phyloP scores from a whole-genome alignment of 345 rosid genomes.

The Turritis glabra region DNA sequence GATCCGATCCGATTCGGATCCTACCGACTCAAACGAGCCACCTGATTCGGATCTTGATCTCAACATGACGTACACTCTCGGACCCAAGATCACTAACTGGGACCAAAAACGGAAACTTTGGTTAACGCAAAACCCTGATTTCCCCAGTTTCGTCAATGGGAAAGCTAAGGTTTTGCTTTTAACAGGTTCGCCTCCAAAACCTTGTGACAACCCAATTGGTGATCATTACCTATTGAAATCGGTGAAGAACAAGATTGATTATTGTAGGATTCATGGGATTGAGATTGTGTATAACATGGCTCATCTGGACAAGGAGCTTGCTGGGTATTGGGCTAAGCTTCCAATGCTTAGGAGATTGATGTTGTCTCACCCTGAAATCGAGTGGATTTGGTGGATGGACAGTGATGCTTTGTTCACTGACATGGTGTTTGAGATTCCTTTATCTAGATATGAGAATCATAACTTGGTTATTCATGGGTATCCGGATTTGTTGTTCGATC shows the following conservation, averaged over 20 bases:
- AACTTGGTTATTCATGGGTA: slow-evolving; percentile 92
- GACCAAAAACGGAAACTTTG: slow-evolving; percentile 65
- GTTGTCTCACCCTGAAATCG: slow-evolving; percentile 90
- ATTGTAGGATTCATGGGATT: slow-evolving; percentile 94
- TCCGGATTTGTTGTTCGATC: slow-evolving; percentile 79
- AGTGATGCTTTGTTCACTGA: slow-evolving; percentile 97
- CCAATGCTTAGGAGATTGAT: slow-evolving; percentile 86
- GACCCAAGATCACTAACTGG: slow-evolving; percentile 74
- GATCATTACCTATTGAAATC: slow-evolving; percentile 87
- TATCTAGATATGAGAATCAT: slow-evolving; percentile 58
- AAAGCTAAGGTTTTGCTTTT: slow-evolving; percentile 74
- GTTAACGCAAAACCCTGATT: slow-evolving; percentile 64
- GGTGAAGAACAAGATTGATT: slow-evolving; percentile 89
- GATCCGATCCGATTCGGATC: slow-evolving; percentile 88
- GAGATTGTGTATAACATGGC: slow-evolving; percentile 98
- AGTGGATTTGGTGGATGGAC: slow-evolving; percentile 99
- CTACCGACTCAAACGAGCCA: slow-evolving; percentile 55
- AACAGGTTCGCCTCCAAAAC: slow-evolving; percentile 88
- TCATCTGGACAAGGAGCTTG: slow-evolving; percentile 85
- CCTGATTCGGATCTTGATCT: slow-evolving; percentile 54
- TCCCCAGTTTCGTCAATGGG: slow-evolving; percentile 63
- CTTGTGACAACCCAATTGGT: slow-evolving; percentile 91
- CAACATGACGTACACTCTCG: slow-evolving; percentile 69
- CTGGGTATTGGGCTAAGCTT: slow-evolving; percentile 95
- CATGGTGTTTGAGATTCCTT: slow-evolving; percentile 83